phyloP scores from a whole-genome alignment of 108 stramenopile genomes.

The Nannochloropsis salina region DNA sequence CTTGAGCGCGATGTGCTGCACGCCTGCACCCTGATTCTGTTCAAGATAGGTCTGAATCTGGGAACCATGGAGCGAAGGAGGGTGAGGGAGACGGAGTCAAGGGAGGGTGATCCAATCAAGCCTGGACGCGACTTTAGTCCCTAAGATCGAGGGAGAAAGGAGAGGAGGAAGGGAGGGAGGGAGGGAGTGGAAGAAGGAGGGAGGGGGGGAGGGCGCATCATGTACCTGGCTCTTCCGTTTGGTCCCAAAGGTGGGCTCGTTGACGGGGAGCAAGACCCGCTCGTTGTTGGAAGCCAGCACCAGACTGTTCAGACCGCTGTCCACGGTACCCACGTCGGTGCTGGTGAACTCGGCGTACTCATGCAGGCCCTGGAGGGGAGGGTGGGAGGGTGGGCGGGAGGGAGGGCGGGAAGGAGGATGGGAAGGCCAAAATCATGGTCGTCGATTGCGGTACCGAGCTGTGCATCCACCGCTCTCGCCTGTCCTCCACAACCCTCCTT shows the following conservation, averaged over 20 bases:
- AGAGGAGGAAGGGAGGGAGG: background rate
- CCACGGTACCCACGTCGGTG: constrained; percentile 76
- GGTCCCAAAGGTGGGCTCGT: constrained; percentile 70
- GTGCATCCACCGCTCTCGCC: background rate
- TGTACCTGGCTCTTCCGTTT: background rate
- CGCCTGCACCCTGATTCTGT: constrained; percentile 72
- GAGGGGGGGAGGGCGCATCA: background rate
- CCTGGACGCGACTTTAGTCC: too few species aligned
- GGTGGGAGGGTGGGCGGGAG: background rate
- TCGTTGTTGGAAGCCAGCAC: constrained; percentile 43
- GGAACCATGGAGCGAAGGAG: background rate
- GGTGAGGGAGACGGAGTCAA: background rate
- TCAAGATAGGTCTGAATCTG: constrained; percentile 67
- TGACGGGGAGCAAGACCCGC: constrained; percentile 68
- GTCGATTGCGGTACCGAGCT: background rate
- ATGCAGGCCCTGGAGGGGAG: constrained; percentile 57
- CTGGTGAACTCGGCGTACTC: constrained; percentile 76
- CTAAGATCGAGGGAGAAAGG: background rate
- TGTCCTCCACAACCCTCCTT: background rate
- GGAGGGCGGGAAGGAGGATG: background rate
- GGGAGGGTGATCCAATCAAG: background rate
- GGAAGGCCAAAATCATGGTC: background rate
- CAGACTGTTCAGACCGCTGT: constrained; percentile 74
- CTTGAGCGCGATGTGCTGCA: constrained; percentile 78
- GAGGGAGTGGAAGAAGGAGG: background rate